These are phyloP conservation scores for Smallanthus sonchifolius DNA, from an alignment of 129 eudicot species.

Conservation along the genomic window DNA sequence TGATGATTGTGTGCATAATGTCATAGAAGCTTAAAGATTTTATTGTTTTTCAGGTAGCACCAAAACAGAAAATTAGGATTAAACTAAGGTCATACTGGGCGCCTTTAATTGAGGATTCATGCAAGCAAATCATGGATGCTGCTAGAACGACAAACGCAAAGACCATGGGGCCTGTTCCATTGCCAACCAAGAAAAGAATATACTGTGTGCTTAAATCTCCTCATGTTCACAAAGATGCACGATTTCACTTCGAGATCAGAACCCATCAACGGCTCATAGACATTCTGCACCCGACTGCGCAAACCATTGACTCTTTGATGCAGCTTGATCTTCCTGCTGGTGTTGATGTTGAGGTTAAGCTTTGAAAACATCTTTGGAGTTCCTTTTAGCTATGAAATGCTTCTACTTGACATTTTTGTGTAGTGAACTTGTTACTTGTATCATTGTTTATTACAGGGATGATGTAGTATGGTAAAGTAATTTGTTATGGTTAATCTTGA, in stretches of 20 bases:
- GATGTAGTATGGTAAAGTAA: constrained; percentile 13
- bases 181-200: constrained; percentile 77
- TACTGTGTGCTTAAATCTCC: constrained; percentile 93
- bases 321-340: constrained; percentile 95
- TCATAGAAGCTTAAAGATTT: neutral
- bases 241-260: constrained; percentile 93
- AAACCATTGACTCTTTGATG: constrained; percentile 84
- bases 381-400: constrained; percentile 15
- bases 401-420: constrained; percentile 16
- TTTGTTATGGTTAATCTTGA: constrained; percentile 8
- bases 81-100: constrained; percentile 85
- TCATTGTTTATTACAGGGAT: constrained; percentile 13
- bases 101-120: constrained; percentile 85
- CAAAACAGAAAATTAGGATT: constrained; percentile 79
- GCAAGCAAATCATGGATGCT: constrained; percentile 94
- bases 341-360: constrained; percentile 95
- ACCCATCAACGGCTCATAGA: constrained; percentile 91
- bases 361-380: constrained; percentile 25
- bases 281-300: constrained; percentile 88
- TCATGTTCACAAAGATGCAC: constrained; percentile 92
- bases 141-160: constrained; percentile 81
- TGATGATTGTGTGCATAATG: neutral
- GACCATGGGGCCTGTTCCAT: constrained; percentile 85
- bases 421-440: constrained; percentile 16
- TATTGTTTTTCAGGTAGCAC: constrained; percentile 45